Evolutionary conservation across 495 filamentous ascomycete genomes (phyloP).

Genomic region (Hamigera avellanea): DNA sequence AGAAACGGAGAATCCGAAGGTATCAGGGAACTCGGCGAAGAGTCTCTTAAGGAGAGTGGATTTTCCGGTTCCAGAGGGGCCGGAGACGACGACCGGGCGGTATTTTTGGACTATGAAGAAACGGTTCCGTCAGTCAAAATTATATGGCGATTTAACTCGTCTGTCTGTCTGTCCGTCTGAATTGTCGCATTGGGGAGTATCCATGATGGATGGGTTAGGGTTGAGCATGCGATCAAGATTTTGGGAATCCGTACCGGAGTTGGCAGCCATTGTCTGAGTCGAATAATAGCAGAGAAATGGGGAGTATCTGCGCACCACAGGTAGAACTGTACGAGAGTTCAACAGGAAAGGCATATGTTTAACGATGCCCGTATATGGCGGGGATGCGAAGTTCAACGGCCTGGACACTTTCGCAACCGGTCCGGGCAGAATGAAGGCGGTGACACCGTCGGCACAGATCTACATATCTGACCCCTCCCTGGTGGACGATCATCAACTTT

Average conservation of each 20-base stretch:
- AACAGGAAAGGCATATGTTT: slow-evolving; percentile 15
- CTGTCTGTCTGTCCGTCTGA: no score
- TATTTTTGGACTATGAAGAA: slow-evolving; percentile 21
- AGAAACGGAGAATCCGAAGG: slow-evolving; percentile 73
- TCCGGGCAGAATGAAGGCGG: slow-evolving; percentile 11
- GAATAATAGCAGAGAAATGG: no score
- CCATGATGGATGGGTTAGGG: no score
- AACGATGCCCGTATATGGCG: no score
- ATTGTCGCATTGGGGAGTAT: no score
- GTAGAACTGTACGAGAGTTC: slow-evolving; percentile 3
- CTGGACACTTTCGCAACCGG: slow-evolving; percentile 1
- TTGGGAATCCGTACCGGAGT: slow-evolving; percentile 12
- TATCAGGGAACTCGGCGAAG: slow-evolving; percentile 53
- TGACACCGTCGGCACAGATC: neutral
- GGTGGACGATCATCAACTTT: no score
- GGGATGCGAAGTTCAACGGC: no score
- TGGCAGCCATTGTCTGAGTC: slow-evolving; percentile 14
- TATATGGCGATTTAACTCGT: neutral
- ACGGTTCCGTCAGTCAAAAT: neutral
- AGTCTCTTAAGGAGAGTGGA: slow-evolving; percentile 72
- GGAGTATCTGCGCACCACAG: no score
- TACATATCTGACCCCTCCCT: no score
- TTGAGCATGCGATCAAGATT: no score
- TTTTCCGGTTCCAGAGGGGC: slow-evolving; percentile 81
- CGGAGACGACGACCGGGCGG: slow-evolving; percentile 75